phyloP scores from a whole-genome alignment of 441 rosid species.

The Raphanus hybrid region DNA sequence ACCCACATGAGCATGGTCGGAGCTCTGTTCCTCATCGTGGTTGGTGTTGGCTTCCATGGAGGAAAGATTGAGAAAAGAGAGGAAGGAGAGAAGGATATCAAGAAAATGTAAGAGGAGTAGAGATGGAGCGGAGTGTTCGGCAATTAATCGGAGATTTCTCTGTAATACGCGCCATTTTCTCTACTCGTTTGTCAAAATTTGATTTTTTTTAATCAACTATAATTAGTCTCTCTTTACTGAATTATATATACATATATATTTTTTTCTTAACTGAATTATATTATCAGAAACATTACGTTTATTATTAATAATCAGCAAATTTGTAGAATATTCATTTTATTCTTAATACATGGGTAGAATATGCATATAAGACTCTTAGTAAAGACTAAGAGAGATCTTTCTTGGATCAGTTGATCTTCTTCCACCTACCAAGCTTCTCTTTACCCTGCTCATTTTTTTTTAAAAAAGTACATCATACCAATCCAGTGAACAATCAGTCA shows the following conservation, averaged over 20 bases:
- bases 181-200: neutral
- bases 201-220: neutral
- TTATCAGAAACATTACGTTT: neutral
- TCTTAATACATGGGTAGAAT: neutral
- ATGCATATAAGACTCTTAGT: neutral
- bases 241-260: neutral
- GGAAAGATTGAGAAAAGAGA: neutral
- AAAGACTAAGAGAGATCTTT: neutral
- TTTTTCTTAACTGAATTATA: neutral
- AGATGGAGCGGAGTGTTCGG: neutral
- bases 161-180: neutral
- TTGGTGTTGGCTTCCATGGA: neutral
- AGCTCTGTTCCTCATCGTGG: neutral
- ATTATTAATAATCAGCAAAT: neutral
- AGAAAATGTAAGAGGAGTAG: neutral
- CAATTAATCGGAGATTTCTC: neutral
- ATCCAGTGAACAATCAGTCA: neutral
- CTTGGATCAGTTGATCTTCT: conserved; percentile 3
- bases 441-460: neutral
- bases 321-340: neutral
- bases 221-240: neutral
- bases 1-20: neutral
- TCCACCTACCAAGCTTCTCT: conserved; percentile 2
- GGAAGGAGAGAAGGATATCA: neutral
- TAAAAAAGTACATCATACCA: neutral